phyloP scores from a whole-genome alignment of 306 rosid species.

The Castanea sativa region DNA sequence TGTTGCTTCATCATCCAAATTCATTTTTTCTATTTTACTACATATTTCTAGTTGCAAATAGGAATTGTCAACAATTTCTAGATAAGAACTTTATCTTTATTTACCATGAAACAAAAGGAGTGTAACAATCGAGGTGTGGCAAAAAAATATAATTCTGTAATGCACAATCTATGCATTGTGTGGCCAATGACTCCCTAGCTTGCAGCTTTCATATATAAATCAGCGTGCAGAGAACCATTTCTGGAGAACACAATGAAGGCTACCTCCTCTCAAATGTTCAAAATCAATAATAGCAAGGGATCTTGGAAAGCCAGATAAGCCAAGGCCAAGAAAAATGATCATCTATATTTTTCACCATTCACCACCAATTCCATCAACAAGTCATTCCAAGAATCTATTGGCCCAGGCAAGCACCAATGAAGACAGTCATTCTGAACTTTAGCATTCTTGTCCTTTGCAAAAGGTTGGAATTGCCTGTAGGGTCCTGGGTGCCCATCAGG shows the following conservation, averaged over 20 bases:
- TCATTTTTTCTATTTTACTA: too few species aligned
- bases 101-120: not conserved
- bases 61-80: too few species aligned
- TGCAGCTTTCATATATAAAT: not conserved
- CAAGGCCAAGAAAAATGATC: not conserved
- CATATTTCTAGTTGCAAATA: too few species aligned
- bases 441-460: conserved; percentile 38
- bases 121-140: not conserved
- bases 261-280: not conserved
- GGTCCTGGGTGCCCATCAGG: conserved; percentile 94
- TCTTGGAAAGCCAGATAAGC: not conserved
- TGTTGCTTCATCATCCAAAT: too few species aligned
- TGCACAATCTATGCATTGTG: not conserved
- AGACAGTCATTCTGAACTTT: conserved; percentile 52
- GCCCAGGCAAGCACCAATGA: conserved; percentile 88
- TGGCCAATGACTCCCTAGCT: not conserved
- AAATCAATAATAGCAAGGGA: not conserved
- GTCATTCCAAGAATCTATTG: conserved; percentile 90
- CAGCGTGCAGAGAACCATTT: not conserved
- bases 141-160: not conserved
- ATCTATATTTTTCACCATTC: conserved; percentile 25
- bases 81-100: too few species aligned
- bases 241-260: not conserved
- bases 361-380: conserved; percentile 59
- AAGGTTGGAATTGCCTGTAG: conserved; percentile 72